These are phyloP conservation scores for Tylopilus sp. DNA, from an alignment of 1,284 basidiomycete genomes.

Conservation along the genomic window DNA sequence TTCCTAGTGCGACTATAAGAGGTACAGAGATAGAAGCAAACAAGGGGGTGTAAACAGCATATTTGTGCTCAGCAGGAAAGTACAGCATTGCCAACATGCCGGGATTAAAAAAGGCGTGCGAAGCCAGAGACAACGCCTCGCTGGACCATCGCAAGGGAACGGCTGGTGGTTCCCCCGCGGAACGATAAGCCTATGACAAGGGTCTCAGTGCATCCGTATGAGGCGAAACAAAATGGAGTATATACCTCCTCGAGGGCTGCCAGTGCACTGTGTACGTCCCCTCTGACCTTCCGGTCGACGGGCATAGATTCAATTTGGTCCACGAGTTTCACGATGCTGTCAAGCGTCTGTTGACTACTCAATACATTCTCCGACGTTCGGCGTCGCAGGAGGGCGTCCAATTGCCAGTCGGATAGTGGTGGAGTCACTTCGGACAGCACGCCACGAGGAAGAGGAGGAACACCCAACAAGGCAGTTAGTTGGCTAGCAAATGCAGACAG, in stretches of 20 bases:
- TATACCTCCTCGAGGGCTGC: slow-evolving; percentile 67
- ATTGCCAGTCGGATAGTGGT: slow-evolving; percentile 66
- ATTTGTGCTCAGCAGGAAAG: slow-evolving; percentile 94
- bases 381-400: slow-evolving; percentile 70
- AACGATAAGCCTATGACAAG: slow-evolving; percentile 24
- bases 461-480: slow-evolving; percentile 74
- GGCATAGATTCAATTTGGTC: slow-evolving; percentile 89
- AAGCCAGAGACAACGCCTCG: slow-evolving; percentile 68
- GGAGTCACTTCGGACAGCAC: slow-evolving; percentile 31
- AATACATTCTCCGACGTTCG: slow-evolving; percentile 71
- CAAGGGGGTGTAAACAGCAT: slow-evolving; percentile 89
- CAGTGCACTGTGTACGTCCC: slow-evolving; percentile 68
- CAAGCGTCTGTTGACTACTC: slow-evolving; percentile 69
- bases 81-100: slow-evolving; percentile 95
- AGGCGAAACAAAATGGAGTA: slow-evolving; percentile 9
- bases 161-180: slow-evolving; percentile 37
- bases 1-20: slow-evolving; percentile 67
- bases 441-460: slow-evolving; percentile 57
- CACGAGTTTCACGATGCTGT: slow-evolving; percentile 79
- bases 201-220: slow-evolving; percentile 1
- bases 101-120: slow-evolving; percentile 94
- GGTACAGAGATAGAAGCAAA: slow-evolving; percentile 88
- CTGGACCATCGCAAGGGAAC: slow-evolving; percentile 60
- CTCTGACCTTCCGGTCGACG: slow-evolving; percentile 71
- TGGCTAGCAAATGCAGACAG: slow-evolving; percentile 77